A percentile compares a stretch with the other conserved stretches of the same genome.
Conservation (phyloP, 345 rosid genomes). For the Lepidium didymum region DNA sequence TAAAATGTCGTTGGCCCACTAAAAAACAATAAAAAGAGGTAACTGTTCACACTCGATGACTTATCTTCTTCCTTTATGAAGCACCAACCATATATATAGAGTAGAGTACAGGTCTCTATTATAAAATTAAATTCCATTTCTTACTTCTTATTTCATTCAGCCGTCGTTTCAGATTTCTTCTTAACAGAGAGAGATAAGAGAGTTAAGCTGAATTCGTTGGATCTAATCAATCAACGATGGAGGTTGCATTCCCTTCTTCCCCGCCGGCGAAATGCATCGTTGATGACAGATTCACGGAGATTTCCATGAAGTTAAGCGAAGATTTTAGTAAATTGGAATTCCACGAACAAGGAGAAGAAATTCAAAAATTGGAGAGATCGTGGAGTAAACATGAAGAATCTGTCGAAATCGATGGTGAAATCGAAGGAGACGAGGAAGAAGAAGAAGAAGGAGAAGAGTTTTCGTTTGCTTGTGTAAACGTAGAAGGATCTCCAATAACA, state of each 20-base stretch:
- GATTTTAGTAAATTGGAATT: conserved; percentile 21
- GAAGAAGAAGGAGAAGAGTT: conserved; percentile 38
- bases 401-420: conserved; percentile 9
- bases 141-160: not conserved
- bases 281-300: conserved; percentile 3
- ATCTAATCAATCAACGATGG: conserved; percentile 15
- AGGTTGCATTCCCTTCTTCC: conserved; percentile 2
- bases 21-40: not conserved
- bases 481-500: conserved; percentile 36
- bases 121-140: not conserved
- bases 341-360: not conserved
- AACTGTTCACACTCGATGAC: not conserved
- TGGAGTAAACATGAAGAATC: conserved; percentile 29
- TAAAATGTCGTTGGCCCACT: not conserved
- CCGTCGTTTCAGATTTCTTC: conserved; percentile 16
- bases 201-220: not conserved
- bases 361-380: conserved; percentile 15
- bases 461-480: conserved; percentile 34
- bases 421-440: not conserved
- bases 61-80: not conserved
- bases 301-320: conserved; percentile 1
- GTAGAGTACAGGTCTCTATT: not conserved
- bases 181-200: not conserved
- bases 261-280: conserved; percentile 15
- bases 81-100: conserved; percentile 17